A percentile compares a stretch with the other conserved stretches of the same genome.
phyloP scores from a whole-genome alignment of 306 rosid genomes.

The Cucurbita argyrosperma region DNA sequence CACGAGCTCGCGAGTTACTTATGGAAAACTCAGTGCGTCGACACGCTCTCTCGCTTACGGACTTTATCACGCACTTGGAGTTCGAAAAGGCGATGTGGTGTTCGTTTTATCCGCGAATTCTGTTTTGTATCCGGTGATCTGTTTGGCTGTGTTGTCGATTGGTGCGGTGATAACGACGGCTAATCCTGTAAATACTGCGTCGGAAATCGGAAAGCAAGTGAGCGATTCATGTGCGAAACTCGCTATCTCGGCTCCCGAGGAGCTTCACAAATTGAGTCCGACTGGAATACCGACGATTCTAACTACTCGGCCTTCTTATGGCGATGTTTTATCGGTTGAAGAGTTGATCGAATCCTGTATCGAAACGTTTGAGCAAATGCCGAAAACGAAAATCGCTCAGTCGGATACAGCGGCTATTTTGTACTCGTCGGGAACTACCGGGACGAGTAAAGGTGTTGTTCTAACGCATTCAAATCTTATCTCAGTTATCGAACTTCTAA shows the following conservation, averaged over 20 bases:
- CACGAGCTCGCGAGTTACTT: slow-evolving; percentile 30
- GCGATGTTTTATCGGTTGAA: slow-evolving; percentile 27
- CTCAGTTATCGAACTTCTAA: slow-evolving; percentile 25
- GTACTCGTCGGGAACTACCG: slow-evolving; percentile 87
- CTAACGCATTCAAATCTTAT: slow-evolving; percentile 65
- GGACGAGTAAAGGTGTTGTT: slow-evolving; percentile 74
- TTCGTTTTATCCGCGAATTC: slow-evolving; percentile 61
- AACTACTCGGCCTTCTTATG: slow-evolving; percentile 19
- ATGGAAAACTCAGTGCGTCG: slow-evolving; percentile 41
- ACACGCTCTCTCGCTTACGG: slow-evolving; percentile 50
- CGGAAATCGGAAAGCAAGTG: slow-evolving; percentile 67
- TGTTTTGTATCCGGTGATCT: slow-evolving; percentile 42
- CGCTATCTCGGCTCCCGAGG: slow-evolving; percentile 58
- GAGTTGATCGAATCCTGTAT: slow-evolving; percentile 48
- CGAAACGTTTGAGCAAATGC: slow-evolving; percentile 27
- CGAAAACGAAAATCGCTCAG: slow-evolving; percentile 20
- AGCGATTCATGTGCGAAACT: slow-evolving; percentile 51
- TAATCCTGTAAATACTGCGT: slow-evolving; percentile 51
- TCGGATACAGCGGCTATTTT: slow-evolving; percentile 73
- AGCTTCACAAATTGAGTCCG: slow-evolving; percentile 39
- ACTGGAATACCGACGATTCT: slow-evolving; percentile 50
- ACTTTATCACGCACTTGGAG: slow-evolving; percentile 44
- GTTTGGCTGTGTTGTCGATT: slow-evolving; percentile 53
- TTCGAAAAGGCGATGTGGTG: slow-evolving; percentile 65
- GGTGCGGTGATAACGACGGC: slow-evolving; percentile 73